Base-by-base conservation (phyloP, 202 grass and related monocot genomes). In the Panicum virgatum region DNA sequence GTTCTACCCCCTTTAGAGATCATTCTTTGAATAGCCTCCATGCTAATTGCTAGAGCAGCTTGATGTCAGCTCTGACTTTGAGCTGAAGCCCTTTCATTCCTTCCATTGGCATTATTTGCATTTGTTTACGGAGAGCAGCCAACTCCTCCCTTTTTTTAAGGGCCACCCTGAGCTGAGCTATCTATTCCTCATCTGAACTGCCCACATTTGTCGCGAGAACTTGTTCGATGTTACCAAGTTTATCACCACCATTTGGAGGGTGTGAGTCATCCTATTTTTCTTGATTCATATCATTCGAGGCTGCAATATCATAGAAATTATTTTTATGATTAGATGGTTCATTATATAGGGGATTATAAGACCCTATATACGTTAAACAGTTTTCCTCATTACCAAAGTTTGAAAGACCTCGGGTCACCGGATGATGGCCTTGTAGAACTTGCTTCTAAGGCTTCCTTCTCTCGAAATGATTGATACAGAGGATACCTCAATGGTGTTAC, bases 11-110 rank as follows among this genome's bases (percentile, higher is more conserved):
- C 38, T 39, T 39, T 4, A 0, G 38, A 39, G 38, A 82, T 82
- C 80, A 82, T 73, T 11, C 6, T 26, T 11, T 64, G 80, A 1
- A 64, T 82, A 0, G 20, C 68, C 0, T 82, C 68, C 68, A 39
- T 5, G 44, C n/a, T 64, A 2, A 73, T 7, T 5, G 9, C 0
- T 0, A 14, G 9, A 0, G 7, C 1, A 8, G 14, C 0, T 5
- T 66, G 61, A 4, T 39, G 61, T 7, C 8, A 66, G 12, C 3
- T 4, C 3, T 14, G 44, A 46, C 44, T 46, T 14, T 14, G 44
- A 46, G 44, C 44, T 40, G 38, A 40, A 40, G 4, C 5, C 7
- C 38, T 4, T 6, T 40, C 38, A 8, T 40, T 8, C 38, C 38
- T 40, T 40, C 7, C 0, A 8, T 8, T 40, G 38, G 38, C 38